Base-by-base conservation (phyloP, 1,284 basidiomycete species). In the Irpex lacteus region DNA sequence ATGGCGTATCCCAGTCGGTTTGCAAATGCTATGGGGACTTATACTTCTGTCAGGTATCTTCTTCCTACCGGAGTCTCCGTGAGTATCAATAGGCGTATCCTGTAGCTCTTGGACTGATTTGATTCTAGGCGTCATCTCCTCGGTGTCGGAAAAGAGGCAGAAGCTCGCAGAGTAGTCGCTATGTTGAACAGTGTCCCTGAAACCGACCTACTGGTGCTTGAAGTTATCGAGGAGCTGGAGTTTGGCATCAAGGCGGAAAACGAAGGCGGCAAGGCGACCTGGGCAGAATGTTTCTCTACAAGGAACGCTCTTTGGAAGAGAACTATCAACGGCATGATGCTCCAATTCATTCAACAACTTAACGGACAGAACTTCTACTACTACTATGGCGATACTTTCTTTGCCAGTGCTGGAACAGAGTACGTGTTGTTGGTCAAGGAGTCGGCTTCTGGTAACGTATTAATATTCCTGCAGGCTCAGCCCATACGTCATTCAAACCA, bases 311-410 rank as follows among this genome's bases (percentile, higher is more conserved):
- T 92, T 32, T 91, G 88, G 85, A 88, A 86, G 73, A 81, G 90
- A 58, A 92, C 89, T 13, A 73, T 81, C 36, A 92, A 91, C 66
- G 88, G 89, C 36, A 92, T 92, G 86, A 90, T 92, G 87, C 75
- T 94, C 44, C 90, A 92, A 72, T 91, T 92, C 71, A 86, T 93
- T 60, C 91, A 93, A 69, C 91, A 94, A 69, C 76, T 94, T 38
- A 91, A 90, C 66, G 88, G 88, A 53, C 88, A 90, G 72, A 89
- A 89, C 72, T 89, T 90, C 74, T 89, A 89, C 73, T 90, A 91
- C 73, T 91, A 91, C 73, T 92, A 91, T 70, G 91, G 91, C 8
- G 90, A 93, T 63, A 90, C 89, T 0, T 94, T 95, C 82, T 94
- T 94, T 81, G 79, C 90, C 73, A 87, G 83, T 65, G 89, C 91